Base-by-base conservation (phyloP, 306 rosid species). In the Cicer cuneatum region DNA sequence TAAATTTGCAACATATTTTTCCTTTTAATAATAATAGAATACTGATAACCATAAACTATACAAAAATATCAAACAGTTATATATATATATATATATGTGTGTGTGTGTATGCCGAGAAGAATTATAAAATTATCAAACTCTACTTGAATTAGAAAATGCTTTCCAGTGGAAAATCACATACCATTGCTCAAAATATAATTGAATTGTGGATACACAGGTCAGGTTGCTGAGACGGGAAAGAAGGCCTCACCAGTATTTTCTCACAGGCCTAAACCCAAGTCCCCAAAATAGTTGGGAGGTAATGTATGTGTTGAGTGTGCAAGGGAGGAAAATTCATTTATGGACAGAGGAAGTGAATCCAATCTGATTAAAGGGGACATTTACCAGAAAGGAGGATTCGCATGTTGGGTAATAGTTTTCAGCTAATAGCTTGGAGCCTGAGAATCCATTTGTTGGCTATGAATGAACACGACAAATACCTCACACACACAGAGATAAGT, bases 291-390 rank as follows among this genome's bases (percentile, higher is more conserved):
- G 57, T 13, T 48, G 14, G 54, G 54, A 48, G 54, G 43, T 13
- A 60, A 13, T 42, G 45, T 60, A 11, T 58, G 16, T 60, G 66
- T 37, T 35, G 66, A 63, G 14, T n/a, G 69, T 64, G 15, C 21
- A 12, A 5, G 24, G 45, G 51, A 40, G 37, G 37, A 35, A 39
- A 40, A 15, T 42, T 64, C 1, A 16, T 37, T 11, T 40, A 41
- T 18, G 52, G 38, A 47, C 15, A 64, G 49, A 41, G 16, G n/a
- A 63, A 64, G 38, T 10, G 6, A 42, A 64, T 64, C 69, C 21
- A 47, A 38, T 64, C 52, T 41, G 11, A 15, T 7, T 41, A 64
- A 64, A 64, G 51, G 52, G 51, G 13, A 64, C 52, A 6, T 64
- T 64, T 41, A 1, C 52, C 4, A 41, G 38, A 42, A 64, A 5